Percentiles rank a stretch among this genome's conserved stretches.
Conservation (phyloP, 2,329 filamentous ascomycete genomes). For the Exophiala sp. region DNA sequence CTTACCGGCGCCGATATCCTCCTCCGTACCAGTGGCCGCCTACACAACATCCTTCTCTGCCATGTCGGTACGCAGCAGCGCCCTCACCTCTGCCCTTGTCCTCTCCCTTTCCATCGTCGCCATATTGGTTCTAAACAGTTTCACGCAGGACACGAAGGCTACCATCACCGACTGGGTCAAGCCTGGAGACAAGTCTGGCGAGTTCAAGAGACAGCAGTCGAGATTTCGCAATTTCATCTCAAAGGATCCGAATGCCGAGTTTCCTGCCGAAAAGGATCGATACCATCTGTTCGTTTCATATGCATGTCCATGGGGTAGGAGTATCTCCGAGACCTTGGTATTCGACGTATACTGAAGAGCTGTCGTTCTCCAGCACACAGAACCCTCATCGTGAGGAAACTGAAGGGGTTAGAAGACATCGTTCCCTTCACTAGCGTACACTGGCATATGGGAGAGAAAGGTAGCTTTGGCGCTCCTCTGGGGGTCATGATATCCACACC, state of each 20-base stretch:
- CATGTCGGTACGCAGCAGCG: slow-evolving; percentile 20
- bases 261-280: slow-evolving; percentile 76
- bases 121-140: slow-evolving; percentile 10
- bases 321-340: slow-evolving; percentile 19
- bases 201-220: slow-evolving; percentile 85
- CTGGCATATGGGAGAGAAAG: slow-evolving; percentile 73
- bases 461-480: slow-evolving; percentile 36
- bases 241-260: slow-evolving; percentile 63
- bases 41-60: slow-evolving; percentile 16
- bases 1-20: no score
- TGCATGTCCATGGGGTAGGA: slow-evolving; percentile 76
- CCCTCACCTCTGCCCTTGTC: slow-evolving; percentile 18
- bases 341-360: neutral
- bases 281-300: slow-evolving; percentile 96
- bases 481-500: no score
- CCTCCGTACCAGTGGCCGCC: neutral
- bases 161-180: slow-evolving; percentile 81
- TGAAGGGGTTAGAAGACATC: slow-evolving; percentile 87
- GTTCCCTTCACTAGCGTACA: slow-evolving; percentile 78
- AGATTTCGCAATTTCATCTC: slow-evolving; percentile 78
- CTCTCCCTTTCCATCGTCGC: slow-evolving; percentile 13
- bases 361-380: slow-evolving; percentile 58
- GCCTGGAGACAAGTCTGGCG: slow-evolving; percentile 62
- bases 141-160: slow-evolving; percentile 27
- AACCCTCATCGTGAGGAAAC: slow-evolving; percentile 75